Evolutionary conservation across 2,329 filamentous ascomycete species (phyloP).

Genomic region (Sclerotinia glacialis): DNA sequence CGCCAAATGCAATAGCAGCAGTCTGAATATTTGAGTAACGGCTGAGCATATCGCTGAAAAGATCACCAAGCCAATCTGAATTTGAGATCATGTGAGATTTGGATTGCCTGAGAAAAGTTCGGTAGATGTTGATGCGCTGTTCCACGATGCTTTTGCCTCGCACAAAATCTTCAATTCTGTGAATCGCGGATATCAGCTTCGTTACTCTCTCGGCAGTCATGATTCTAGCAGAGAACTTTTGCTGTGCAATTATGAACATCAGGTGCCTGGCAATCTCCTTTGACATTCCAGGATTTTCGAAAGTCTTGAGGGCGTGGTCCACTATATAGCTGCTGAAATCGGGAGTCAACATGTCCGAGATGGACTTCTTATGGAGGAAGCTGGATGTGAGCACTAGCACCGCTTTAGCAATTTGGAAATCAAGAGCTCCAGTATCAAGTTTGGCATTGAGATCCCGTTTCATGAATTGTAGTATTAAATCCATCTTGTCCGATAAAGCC

Average conservation of each 20-base stretch:
- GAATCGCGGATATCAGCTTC: slow-evolving; percentile 66
- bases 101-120: slow-evolving; percentile 70
- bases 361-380: slow-evolving; percentile 71
- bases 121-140: slow-evolving; percentile 75
- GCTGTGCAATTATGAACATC: slow-evolving; percentile 75
- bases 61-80: slow-evolving; percentile 75
- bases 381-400: slow-evolving; percentile 74
- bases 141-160: slow-evolving; percentile 78
- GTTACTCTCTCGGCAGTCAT: slow-evolving; percentile 71
- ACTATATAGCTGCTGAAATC: slow-evolving; percentile 80
- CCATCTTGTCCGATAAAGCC: slow-evolving; percentile 72
- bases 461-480: slow-evolving; percentile 75
- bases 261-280: slow-evolving; percentile 78
- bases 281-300: slow-evolving; percentile 65
- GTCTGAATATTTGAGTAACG: slow-evolving; percentile 71
- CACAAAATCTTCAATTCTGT: slow-evolving; percentile 69
- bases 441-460: slow-evolving; percentile 72
- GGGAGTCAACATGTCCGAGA: slow-evolving; percentile 66
- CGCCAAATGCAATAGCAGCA: slow-evolving; percentile 71
- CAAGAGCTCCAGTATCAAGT: slow-evolving; percentile 52
- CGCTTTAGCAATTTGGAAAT: slow-evolving; percentile 71
- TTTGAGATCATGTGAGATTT: slow-evolving; percentile 67
- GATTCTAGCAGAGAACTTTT: slow-evolving; percentile 72
- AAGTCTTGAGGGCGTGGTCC: slow-evolving; percentile 72
- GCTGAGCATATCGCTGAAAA: slow-evolving; percentile 80